Base-by-base conservation (phyloP, 169 alveolate genomes). In the Eimeria praecox region DNA sequence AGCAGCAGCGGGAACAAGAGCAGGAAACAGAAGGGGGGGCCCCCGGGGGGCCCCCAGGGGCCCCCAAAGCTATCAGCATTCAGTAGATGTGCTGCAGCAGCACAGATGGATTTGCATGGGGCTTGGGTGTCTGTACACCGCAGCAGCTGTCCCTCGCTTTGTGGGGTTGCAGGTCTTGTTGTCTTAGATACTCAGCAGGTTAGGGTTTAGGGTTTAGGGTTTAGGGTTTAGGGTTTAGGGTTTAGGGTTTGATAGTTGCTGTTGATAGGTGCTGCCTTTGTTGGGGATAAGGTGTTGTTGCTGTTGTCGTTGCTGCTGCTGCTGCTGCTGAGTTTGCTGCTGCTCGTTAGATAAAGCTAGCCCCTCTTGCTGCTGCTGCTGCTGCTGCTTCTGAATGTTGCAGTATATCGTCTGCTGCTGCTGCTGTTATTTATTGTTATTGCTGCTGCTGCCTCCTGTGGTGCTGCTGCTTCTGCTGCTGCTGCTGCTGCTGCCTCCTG, bases 121-220 rank as follows among this genome's bases (percentile, higher is more conserved):
- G 89, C 95, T 30, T n/a, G 75, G 80, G 89, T 90, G 89, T 42
- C 35, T 6, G 95, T 90, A 35, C 77, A 66, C 59, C 95, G 95
- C 33, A 42, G 85, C 89, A 24, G 66, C 69, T 66, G 88, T 24
- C 95, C 95, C 2, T 56, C 82, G 33, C 64, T 90, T 22, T 80
- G 78, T 30, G 89, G 89, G 1, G 33, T 44, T 10, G 90, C 54
- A 38, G 95, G 95, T 16, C 22, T 75, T 42, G 89, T 90, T 33
- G 95, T 90, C 40, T 77, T 66, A 20, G 95, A 90, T 22, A 90
- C 95, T 1, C 95, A 90, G 78, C 95, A 90, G 77, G 95, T 90
- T 38, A 89, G 95, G 59, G 38, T 40, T n/a, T 35, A 18, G 77
- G 80, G 80, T 69, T 69, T 69, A 69, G 80, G 80, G 80, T 69